Evolutionary conservation across 441 rosid species (phyloP), one percentile per base, ranked within the genome.

Genomic region (Metrosideros polymorpha): DNA sequence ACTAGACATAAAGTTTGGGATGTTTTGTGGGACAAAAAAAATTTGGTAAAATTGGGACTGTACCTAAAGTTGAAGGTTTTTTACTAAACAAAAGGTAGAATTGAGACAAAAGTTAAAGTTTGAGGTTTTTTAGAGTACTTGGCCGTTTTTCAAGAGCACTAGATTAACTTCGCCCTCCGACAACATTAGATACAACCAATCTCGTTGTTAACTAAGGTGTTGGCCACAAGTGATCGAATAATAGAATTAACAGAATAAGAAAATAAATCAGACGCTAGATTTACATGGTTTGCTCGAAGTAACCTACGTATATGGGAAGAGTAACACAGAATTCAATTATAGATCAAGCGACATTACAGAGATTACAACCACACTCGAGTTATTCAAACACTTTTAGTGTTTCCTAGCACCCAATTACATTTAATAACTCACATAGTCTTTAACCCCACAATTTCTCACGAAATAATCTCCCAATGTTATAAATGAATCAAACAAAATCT

Each of bases 231-330:
- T 12, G 7, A 63, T 63, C 5, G 1, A 30, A 8, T 5, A 4
- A 8, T 63, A 30, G 30, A 63, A 30, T 18, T 63, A 63, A 63
- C 0, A 30, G 1, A 63, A 0, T 8, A 32, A 9, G 24, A 63
- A 29, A 63, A 18, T 15, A 30, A 14, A 30, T 61, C 0, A 9
- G 4, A 15, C 5, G 15, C 8, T 4, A 29, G 1, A 61, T 30
- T 7, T 15, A 30, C 10, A 0, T 0, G 1, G 6, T 63, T 63
- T 0, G 0, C 25, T 0, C 4, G 2, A 3, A 63, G 12, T 30
- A 6, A 2, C 24, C 6, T 17, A 63, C 3, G 0, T 63, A 24
- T 4, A 63, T 9, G 9, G 12, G 6, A 6, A 63, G 13, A 66
- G 13, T 5, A 66, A 3, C 2, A 0, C 6, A 17, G 0, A 30